Evolutionary conservation across 2,329 filamentous ascomycete species (phyloP).

Genomic region (Hirsutella thompsonii): DNA sequence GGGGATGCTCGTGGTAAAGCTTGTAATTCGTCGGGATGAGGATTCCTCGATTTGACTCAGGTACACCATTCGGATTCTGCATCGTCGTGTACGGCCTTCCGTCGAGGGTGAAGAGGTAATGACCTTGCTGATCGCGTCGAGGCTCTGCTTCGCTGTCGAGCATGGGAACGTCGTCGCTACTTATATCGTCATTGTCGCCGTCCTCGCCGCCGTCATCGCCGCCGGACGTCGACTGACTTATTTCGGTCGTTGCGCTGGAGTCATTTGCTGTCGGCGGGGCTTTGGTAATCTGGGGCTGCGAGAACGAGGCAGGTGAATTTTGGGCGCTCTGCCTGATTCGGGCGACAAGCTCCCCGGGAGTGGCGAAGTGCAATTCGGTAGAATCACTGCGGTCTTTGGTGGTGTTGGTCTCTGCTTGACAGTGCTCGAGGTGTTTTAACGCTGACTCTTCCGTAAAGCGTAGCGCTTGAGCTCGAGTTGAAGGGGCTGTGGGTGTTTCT

Average conservation of each 20-base stretch:
- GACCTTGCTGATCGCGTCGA: not conserved
- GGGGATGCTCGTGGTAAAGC: constrained; percentile 10
- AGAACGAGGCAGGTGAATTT: too few species aligned
- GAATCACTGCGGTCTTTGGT: not conserved
- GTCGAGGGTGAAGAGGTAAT: not conserved
- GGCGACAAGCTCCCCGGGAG: not conserved
- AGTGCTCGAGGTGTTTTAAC: constrained; percentile 4
- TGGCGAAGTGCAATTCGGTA: not conserved
- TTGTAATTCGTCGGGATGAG: constrained; percentile 20
- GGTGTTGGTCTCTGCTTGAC: not conserved
- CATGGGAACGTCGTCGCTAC: not conserved
- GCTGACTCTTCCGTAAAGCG: constrained; percentile 11
- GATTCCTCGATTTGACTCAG: constrained; percentile 11
- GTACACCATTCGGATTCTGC: constrained; percentile 1
- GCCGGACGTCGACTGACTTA: not conserved
- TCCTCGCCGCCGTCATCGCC: not conserved
- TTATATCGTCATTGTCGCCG: not conserved
- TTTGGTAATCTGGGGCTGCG: not conserved
- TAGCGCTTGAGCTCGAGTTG: constrained; percentile 3
- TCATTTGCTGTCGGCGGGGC: too few species aligned
- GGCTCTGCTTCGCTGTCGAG: not conserved
- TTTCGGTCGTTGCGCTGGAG: not conserved
- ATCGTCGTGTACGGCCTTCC: not conserved
- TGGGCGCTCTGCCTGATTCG: not conserved
- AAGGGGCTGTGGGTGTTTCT: not conserved